Conservation (phyloP, 2,329 filamentous ascomycete species). For the Nigrograna mackinnonii region DNA sequence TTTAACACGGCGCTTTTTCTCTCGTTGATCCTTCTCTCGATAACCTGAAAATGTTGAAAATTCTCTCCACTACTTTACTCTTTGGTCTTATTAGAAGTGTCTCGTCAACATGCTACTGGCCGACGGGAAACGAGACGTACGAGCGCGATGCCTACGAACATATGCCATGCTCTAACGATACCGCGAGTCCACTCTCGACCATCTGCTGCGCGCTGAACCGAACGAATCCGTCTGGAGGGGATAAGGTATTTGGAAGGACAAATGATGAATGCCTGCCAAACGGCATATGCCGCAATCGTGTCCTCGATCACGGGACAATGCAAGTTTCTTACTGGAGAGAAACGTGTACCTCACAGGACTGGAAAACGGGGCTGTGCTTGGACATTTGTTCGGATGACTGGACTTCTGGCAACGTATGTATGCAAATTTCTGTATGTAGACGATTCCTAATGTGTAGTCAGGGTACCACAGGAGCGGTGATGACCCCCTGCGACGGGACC, state of each 20-base stretch:
- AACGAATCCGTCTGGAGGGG: slow-evolving; percentile 8
- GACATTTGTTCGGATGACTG: slow-evolving; percentile 9
- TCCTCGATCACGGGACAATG: slow-evolving; percentile 7
- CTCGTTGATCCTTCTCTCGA: too few relatives aligned
- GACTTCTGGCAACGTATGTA: slow-evolving; percentile 9
- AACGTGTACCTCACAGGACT: slow-evolving; percentile 8
- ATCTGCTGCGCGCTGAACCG: slow-evolving; percentile 13
- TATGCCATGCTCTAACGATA: slow-evolving; percentile 9
- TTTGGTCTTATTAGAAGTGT: neutral
- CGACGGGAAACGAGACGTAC: slow-evolving; percentile 6
- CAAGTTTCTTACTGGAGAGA: slow-evolving; percentile 8
- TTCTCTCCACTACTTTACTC: too few relatives aligned
- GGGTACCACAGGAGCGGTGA: slow-evolving; percentile 5
- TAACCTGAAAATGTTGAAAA: too few relatives aligned
- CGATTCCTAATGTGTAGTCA: neutral
- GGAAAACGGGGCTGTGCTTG: slow-evolving; percentile 10
- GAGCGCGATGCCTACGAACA: slow-evolving; percentile 5
- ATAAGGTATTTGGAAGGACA: slow-evolving; percentile 5
- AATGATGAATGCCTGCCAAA: slow-evolving; percentile 11
- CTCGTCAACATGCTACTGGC: slow-evolving; percentile 8
- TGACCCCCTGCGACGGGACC: slow-evolving; percentile 13
- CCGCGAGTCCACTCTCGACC: slow-evolving; percentile 3
- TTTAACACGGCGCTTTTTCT: too few relatives aligned
- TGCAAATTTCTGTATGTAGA: neutral
- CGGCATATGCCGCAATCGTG: slow-evolving; percentile 7